phyloP scores from a whole-genome alignment of 495 filamentous ascomycete species.

The Cryomyces minteri region DNA sequence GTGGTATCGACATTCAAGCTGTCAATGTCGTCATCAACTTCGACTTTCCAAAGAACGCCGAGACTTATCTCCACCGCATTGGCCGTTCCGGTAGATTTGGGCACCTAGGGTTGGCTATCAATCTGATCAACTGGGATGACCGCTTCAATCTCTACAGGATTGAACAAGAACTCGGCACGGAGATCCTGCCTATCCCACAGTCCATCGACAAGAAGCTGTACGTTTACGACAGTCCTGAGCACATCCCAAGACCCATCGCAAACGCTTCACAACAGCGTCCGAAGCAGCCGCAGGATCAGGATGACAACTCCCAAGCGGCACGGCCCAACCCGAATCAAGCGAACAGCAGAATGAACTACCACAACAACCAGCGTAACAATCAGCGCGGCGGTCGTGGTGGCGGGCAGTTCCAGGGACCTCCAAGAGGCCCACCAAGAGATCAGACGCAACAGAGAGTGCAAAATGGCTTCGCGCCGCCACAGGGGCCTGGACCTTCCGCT shows the following conservation, averaged over 20 bases:
- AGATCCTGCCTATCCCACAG: constrained; percentile 87
- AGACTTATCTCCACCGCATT: constrained; percentile 97
- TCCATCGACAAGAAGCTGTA: constrained; percentile 97
- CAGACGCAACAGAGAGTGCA: constrained; percentile 1
- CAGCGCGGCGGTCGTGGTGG: neutral
- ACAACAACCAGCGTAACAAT: neutral
- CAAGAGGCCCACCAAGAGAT: constrained; percentile 4
- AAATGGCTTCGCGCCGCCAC: constrained; percentile 4
- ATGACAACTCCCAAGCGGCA: neutral
- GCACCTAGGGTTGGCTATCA: constrained; percentile 93
- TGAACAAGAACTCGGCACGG: constrained; percentile 89
- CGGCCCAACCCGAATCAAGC: neutral
- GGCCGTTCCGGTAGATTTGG: constrained; percentile 94
- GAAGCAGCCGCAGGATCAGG: neutral
- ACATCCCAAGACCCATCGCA: constrained; percentile 64
- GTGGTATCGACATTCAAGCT: constrained; percentile 98
- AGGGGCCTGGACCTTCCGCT: neutral
- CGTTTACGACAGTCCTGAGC: constrained; percentile 91
- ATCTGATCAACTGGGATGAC: constrained; percentile 98
- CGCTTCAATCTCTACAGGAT: constrained; percentile 98
- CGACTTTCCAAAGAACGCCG: constrained; percentile 98
- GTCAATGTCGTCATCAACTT: constrained; percentile 99
- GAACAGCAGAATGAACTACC: neutral
- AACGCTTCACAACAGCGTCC: constrained; percentile 13
- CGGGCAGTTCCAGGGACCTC: neutral